Base-by-base conservation (phyloP, 179 eudicot species). In the Sideroxylon spinosum region DNA sequence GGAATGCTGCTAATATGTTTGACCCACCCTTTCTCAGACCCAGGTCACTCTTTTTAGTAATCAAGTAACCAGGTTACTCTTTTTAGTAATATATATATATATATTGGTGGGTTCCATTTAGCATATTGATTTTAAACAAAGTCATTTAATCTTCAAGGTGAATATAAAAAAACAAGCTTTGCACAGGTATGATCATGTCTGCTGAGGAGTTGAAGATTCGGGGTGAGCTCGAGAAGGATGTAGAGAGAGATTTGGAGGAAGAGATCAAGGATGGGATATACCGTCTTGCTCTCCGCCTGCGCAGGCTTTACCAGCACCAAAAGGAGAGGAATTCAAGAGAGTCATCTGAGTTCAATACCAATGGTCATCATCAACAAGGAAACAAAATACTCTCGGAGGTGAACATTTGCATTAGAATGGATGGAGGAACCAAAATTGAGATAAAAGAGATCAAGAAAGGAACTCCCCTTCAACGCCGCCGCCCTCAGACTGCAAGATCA, bases 251-350 rank as follows among this genome's bases (percentile, higher is more conserved):
- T 50, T 79, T 93, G 46, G 98, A 92, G 79, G 87, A 78, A 59
- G 98, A 93, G 78, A 87, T 93, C 53, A 93, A 93, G 73, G 93
- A 87, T 16, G 92, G 86, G n/a, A 89, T 93, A 5, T 85, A 78
- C 78, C 87, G 68, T 12, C 92, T 92, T 23, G 93, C 97, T 44
- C 83, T 89, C 9, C 89, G 88, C 20, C 78, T 92, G 81, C 90
- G 85, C 70, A 75, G 84, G 14, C 88, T 93, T 49, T 88, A 93
- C 68, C 87, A 85, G 78, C 89, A 84, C 68, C 84, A 81, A 26
- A 82, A 79, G 57, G 80, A 88, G 65, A 85, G 84, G 73, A 71
- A 46, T 10, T 56, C 74, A 20, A 66, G n/a, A 20, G 23, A 60
- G 62, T 17, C 44, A 20, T 71, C 29, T 1, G 32, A 79, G 3